Evolutionary conservation across 345 rosid species (phyloP).

Genomic region (Populus deltoides): DNA sequence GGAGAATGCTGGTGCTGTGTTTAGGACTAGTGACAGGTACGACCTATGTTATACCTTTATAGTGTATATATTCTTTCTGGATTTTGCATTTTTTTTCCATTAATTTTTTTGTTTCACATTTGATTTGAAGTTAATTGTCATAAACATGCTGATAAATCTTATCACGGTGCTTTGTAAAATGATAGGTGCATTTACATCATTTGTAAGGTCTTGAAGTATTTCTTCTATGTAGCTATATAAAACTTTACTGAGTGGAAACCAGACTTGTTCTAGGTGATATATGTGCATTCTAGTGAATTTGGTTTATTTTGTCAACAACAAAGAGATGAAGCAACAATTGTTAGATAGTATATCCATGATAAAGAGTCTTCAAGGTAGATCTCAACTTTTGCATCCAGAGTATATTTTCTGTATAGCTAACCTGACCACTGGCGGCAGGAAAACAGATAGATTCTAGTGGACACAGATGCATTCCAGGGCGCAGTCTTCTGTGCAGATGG

Average conservation of each 20-base stretch:
- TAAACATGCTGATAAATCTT: background rate
- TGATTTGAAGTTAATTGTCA: background rate
- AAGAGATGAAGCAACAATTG: background rate
- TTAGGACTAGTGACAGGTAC: conserved; percentile 97
- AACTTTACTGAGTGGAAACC: background rate
- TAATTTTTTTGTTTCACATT: background rate
- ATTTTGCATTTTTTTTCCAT: background rate
- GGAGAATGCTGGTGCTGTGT: conserved; percentile 99
- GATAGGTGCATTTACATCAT: background rate
- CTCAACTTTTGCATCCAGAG: background rate
- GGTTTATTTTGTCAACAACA: background rate
- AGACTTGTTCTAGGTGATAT: background rate
- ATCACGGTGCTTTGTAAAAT: background rate
- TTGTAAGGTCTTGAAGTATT: background rate
- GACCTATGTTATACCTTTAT: background rate
- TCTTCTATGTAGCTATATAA: background rate
- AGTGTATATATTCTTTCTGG: background rate
- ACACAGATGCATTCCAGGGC: background rate
- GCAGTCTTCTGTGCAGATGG: background rate
- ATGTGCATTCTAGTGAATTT: background rate
- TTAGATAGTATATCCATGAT: background rate
- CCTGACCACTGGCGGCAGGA: background rate
- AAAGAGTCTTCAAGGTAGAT: background rate
- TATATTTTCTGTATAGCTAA: background rate
- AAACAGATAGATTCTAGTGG: background rate